These are phyloP conservation scores for Tetrapisispora nanseiensis DNA, from an alignment of 805 yeast species.

Conservation along the genomic window DNA sequence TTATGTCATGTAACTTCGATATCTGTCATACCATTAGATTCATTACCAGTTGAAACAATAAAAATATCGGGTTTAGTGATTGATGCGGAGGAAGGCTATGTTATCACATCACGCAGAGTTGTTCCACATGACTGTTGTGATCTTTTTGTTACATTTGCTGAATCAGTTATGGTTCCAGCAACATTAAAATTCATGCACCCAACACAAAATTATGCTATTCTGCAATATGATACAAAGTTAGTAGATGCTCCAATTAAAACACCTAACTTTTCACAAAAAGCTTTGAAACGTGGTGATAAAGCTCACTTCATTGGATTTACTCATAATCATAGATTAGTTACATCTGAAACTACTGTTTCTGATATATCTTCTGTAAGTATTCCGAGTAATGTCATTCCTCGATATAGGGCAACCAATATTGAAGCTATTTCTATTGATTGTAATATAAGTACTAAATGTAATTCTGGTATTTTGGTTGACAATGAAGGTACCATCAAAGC, in stretches of 20 bases:
- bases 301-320: constrained; percentile 76
- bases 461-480: constrained; percentile 70
- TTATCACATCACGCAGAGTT: constrained; percentile 62
- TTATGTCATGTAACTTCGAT: constrained; percentile 61
- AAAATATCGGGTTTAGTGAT: constrained; percentile 70
- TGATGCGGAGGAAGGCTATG: constrained; percentile 72
- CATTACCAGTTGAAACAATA: constrained; percentile 52
- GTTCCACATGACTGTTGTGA: constrained; percentile 77
- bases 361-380: constrained; percentile 67
- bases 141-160: constrained; percentile 71
- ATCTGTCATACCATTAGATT: constrained; percentile 66
- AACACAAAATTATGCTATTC: constrained; percentile 71
- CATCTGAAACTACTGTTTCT: constrained; percentile 67
- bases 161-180: constrained; percentile 72
- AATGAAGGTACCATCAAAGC: constrained; percentile 73
- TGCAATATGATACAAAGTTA: constrained; percentile 69
- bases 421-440: constrained; percentile 73
- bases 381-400: constrained; percentile 61
- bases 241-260: constrained; percentile 63
- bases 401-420: constrained; percentile 76
- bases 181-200: constrained; percentile 80
- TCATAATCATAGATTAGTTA: constrained; percentile 54
- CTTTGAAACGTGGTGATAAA: constrained; percentile 66
- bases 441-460: constrained; percentile 60
- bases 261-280: constrained; percentile 47